Percentiles rank a stretch among this genome's conserved stretches.
Evolutionary conservation across 2,329 filamentous ascomycete genomes (phyloP).

Genomic region (Fusarium tjaetaba): DNA sequence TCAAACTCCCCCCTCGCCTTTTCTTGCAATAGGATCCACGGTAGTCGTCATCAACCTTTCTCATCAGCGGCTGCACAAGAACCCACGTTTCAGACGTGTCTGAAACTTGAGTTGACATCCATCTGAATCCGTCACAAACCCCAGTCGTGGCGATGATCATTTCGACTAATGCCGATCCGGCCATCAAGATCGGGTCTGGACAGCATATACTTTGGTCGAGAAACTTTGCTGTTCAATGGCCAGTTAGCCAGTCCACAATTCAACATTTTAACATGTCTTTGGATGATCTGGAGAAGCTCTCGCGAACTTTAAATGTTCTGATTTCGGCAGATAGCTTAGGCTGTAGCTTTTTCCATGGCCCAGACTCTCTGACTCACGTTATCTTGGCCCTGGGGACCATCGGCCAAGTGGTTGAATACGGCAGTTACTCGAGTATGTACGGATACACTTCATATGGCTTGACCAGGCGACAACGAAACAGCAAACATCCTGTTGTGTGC

Average conservation of each 20-base stretch:
- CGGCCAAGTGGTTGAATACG: neutral
- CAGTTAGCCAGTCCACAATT: neutral
- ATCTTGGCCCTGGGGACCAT: neutral
- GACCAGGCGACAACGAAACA: neutral
- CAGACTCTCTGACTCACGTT: neutral
- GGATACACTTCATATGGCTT: neutral
- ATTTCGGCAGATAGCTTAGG: neutral
- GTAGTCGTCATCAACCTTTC: conserved; percentile 16
- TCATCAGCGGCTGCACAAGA: conserved; percentile 3
- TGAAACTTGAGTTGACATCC: conserved; percentile 26
- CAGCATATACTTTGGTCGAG: neutral
- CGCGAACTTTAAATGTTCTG: neutral
- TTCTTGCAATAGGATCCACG: neutral
- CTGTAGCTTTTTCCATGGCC: neutral
- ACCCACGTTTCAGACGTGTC: conserved; percentile 28
- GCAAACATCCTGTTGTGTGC: neutral
- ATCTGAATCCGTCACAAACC: conserved; percentile 18
- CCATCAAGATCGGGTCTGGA: neutral
- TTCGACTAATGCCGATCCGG: neutral
- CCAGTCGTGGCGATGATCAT: neutral
- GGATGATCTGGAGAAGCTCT: neutral
- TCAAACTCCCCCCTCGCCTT: conserved; percentile 1
- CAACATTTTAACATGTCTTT: neutral
- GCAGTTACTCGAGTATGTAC: neutral
- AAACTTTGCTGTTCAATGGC: neutral